These are phyloP conservation scores for Wickerhamomyces bisporus DNA, from an alignment of 805 yeast genomes.

Conservation along the genomic window DNA sequence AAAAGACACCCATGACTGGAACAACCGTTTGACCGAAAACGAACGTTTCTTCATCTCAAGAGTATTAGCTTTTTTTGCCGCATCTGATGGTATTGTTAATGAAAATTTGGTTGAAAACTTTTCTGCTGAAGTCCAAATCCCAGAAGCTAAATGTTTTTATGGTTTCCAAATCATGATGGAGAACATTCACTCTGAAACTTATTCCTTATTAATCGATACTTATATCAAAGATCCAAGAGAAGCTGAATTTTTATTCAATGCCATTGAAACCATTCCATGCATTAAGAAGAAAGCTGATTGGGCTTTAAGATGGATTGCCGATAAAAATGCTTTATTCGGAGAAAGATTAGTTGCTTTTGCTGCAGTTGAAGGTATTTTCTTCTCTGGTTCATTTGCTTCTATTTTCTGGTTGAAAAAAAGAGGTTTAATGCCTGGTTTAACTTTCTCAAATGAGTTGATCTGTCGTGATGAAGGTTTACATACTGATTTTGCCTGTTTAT, in stretches of 20 bases:
- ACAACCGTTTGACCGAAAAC: constrained; percentile 77
- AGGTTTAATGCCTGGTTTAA: constrained; percentile 98
- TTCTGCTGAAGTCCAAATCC: constrained; percentile 93
- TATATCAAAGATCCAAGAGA: constrained; percentile 96
- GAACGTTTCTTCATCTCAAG: constrained; percentile 91
- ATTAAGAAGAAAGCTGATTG: constrained; percentile 97
- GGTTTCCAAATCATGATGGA: constrained; percentile 99
- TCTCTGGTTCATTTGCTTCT: constrained; percentile 97
- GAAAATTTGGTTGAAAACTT: constrained; percentile 97
- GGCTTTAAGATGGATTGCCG: constrained; percentile 97
- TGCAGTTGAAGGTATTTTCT: constrained; percentile 98
- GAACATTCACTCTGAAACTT: constrained; percentile 96
- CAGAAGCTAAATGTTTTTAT: constrained; percentile 98
- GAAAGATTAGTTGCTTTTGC: constrained; percentile 98
- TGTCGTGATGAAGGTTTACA: constrained; percentile 99
- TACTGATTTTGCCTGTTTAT: constrained; percentile 95
- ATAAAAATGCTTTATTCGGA: constrained; percentile 81
- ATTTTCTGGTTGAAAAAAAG: constrained; percentile 98
- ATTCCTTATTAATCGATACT: constrained; percentile 89
- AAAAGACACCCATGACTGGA: constrained; percentile 92
- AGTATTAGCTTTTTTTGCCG: constrained; percentile 96
- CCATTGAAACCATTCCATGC: constrained; percentile 94
- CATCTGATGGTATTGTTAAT: constrained; percentile 97
- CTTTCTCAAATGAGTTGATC: constrained; percentile 95
- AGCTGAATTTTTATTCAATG: constrained; percentile 85